These are phyloP conservation scores for Pyrus bretschneideri DNA, from an alignment of 306 rosid species.

Conservation along the genomic window DNA sequence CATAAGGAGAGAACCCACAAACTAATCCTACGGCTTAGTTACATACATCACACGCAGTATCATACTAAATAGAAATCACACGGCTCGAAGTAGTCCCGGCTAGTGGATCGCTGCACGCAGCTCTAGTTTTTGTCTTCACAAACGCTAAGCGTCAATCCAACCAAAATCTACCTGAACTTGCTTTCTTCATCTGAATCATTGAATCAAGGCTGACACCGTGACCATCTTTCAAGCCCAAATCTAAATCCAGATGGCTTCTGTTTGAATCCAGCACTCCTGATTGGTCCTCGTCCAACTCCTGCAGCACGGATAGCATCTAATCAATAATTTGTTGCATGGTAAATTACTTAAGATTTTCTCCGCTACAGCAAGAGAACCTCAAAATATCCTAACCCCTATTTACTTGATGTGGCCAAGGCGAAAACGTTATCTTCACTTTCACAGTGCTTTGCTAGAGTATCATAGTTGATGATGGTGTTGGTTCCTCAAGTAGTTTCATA, in stretches of 20 bases:
- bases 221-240: constrained; percentile 35
- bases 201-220: constrained; percentile 13
- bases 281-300: neutral
- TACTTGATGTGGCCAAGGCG: neutral
- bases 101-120: neutral
- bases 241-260: constrained; percentile 38
- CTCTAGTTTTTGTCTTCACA: neutral
- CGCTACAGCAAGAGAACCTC: neutral
- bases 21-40: constrained; percentile 14
- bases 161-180: constrained; percentile 19
- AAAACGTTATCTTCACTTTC: neutral
- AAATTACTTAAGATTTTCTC: neutral
- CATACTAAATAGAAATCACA: neutral
- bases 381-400: neutral
- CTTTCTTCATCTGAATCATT: constrained; percentile 7
- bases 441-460: neutral
- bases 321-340: neutral
- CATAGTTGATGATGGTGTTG: neutral
- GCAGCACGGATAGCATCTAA: neutral
- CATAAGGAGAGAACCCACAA: neutral
- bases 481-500: neutral
- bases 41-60: constrained; percentile 3
- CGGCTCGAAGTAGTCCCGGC: neutral
- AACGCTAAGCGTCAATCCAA: constrained; percentile 13
- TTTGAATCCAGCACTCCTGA: constrained; percentile 36